Conservation (phyloP, 140 eudicot species). For the Erigeron philadelphicus region DNA sequence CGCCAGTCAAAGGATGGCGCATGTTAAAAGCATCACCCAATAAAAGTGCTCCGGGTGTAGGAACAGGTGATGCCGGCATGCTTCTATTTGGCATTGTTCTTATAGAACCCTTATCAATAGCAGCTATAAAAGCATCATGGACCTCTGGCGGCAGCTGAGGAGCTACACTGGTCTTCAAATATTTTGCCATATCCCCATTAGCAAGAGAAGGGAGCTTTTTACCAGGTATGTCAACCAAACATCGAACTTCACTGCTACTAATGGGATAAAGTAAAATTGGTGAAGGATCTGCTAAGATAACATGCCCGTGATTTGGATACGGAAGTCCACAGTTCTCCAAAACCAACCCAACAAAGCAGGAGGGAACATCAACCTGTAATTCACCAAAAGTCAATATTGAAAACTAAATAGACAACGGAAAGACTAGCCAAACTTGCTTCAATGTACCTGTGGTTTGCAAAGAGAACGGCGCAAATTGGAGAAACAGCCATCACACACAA, state of each 20-base stretch:
- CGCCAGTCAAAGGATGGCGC: constrained; percentile 67
- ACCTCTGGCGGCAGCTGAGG: constrained; percentile 53
- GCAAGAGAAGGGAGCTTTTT: constrained; percentile 52
- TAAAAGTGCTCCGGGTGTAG: constrained; percentile 45
- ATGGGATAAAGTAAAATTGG: constrained; percentile 55
- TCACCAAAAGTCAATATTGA: constrained; percentile 1
- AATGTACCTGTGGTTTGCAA: constrained; percentile 49
- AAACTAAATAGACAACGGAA: background rate
- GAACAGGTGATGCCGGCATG: constrained; percentile 51
- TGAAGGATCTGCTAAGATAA: constrained; percentile 57
- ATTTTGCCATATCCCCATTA: constrained; percentile 55
- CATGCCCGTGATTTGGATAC: constrained; percentile 59
- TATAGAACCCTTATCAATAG: constrained; percentile 44
- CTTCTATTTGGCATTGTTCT: constrained; percentile 51
- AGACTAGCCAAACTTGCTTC: background rate
- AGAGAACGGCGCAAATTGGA: constrained; percentile 60
- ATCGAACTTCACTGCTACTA: constrained; percentile 53
- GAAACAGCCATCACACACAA: constrained; percentile 69
- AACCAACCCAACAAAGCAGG: constrained; percentile 59
- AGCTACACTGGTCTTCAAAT: constrained; percentile 51
- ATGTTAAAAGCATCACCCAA: constrained; percentile 64
- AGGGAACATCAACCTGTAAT: constrained; percentile 58
- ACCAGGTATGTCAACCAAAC: constrained; percentile 65
- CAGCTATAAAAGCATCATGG: constrained; percentile 36
- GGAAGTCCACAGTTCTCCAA: constrained; percentile 61